Percentiles rank a stretch among this genome's conserved stretches.
phyloP scores from a whole-genome alignment of 306 rosid genomes.

The Cucurbita ficifolia region DNA sequence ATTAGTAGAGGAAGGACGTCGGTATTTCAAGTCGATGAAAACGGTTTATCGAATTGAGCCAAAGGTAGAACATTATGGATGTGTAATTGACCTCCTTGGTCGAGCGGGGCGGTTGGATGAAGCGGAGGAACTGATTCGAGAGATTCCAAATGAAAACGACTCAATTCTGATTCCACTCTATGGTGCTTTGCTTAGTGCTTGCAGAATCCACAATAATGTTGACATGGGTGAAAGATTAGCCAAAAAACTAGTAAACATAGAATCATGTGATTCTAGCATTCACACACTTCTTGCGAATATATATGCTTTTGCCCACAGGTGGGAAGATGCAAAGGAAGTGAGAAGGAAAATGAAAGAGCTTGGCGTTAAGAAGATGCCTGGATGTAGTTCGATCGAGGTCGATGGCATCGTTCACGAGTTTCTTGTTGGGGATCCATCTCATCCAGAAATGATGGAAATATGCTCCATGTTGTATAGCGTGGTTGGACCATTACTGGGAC shows the following conservation, averaged over 20 bases:
- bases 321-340: constrained; percentile 62
- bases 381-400: constrained; percentile 49
- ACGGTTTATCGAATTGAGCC: constrained; percentile 31
- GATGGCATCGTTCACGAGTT: constrained; percentile 26
- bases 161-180: constrained; percentile 37
- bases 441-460: constrained; percentile 9
- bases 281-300: constrained; percentile 58
- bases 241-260: constrained; percentile 24
- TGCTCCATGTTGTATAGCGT: constrained; percentile 1
- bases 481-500: constrained; percentile 8
- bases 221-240: constrained; percentile 63
- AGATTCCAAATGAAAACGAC: constrained; percentile 24
- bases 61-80: constrained; percentile 57
- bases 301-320: constrained; percentile 51
- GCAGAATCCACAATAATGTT: constrained; percentile 47
- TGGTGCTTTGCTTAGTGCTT: constrained; percentile 61
- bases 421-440: constrained; percentile 20
- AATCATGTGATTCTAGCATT: constrained; percentile 36
- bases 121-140: constrained; percentile 46
- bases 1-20: constrained; percentile 48
- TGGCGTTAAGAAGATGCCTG: constrained; percentile 41
- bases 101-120: constrained; percentile 52
- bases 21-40: constrained; percentile 35
- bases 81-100: constrained; percentile 56
- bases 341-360: constrained; percentile 51